Percentiles rank a stretch among this genome's conserved stretches.
phyloP scores from a whole-genome alignment of 2,329 filamentous ascomycete species.

The Cercospora sp. region DNA sequence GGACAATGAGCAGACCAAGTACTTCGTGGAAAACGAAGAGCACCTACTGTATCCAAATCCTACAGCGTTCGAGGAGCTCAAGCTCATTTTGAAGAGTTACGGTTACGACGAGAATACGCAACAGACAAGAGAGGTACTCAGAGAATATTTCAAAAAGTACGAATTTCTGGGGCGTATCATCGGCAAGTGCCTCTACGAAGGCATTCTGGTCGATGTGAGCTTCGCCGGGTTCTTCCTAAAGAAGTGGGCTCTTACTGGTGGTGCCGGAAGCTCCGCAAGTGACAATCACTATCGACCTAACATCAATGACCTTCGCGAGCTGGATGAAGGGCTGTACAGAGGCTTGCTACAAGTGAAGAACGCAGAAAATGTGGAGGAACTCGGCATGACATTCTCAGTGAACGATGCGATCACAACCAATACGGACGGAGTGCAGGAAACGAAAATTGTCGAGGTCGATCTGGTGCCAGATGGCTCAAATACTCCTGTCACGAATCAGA shows the following conservation, averaged over 20 bases:
- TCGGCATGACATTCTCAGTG: constrained; percentile 85
- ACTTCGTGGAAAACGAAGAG: constrained; percentile 82
- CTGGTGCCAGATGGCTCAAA: constrained; percentile 76
- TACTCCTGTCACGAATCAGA: constrained; percentile 82
- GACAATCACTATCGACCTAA: constrained; percentile 81
- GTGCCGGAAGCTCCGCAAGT: constrained; percentile 60
- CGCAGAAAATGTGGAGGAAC: constrained; percentile 75
- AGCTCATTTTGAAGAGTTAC: constrained; percentile 11
- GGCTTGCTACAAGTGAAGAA: constrained; percentile 82
- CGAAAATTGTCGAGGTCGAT: constrained; percentile 66
- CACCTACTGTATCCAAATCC: constrained; percentile 90
- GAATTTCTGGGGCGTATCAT: constrained; percentile 92
- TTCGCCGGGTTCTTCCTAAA: constrained; percentile 96
- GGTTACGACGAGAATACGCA: constrained; percentile 16
- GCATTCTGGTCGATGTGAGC: constrained; percentile 86
- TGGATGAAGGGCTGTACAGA: constrained; percentile 87
- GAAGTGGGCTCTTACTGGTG: constrained; percentile 84
- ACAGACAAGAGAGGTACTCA: constrained; percentile 17
- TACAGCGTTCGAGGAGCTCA: constrained; percentile 45
- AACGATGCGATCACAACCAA: constrained; percentile 54
- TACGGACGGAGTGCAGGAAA: constrained; percentile 43
- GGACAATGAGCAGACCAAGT: constrained; percentile 34
- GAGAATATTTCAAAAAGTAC: constrained; percentile 65
- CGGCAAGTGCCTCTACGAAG: constrained; percentile 96
- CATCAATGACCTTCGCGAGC: constrained; percentile 87